Evolutionary conservation across 192 early-diverging fungal species (phyloP).

Genomic region (Jimgerdemannia flammicorona): DNA sequence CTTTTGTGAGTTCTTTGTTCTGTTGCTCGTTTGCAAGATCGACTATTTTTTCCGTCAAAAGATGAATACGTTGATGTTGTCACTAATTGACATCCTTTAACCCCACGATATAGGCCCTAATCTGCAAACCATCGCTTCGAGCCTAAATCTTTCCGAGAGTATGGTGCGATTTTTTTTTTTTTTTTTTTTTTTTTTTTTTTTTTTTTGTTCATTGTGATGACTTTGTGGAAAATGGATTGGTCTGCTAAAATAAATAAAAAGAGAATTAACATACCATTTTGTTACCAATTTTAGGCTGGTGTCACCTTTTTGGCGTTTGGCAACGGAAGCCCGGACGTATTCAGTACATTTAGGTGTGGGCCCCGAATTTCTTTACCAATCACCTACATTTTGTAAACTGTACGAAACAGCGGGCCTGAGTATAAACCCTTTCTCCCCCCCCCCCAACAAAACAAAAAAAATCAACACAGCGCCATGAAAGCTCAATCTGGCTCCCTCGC

Average conservation of each 20-base stretch:
- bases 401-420: no score
- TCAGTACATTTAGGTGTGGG: constrained; percentile 72
- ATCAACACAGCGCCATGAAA: constrained; percentile 49
- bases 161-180: constrained; percentile 39
- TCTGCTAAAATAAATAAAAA: no score
- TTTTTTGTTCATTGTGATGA: no score
- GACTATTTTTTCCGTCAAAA: no score
- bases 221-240: no score
- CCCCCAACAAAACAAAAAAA: background rate
- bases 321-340: constrained; percentile 91
- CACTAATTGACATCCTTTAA: no score
- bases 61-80: no score
- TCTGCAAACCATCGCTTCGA: constrained; percentile 70
- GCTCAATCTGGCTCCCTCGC: constrained; percentile 74
- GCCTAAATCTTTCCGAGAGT: constrained; percentile 77
- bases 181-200: background rate
- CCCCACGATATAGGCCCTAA: constrained; percentile 59
- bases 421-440: background rate
- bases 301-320: constrained; percentile 81
- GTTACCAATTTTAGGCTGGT: constrained; percentile 43
- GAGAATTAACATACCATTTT: no score
- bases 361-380: no score
- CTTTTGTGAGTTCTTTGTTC: constrained; percentile 51
- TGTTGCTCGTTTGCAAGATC: background rate
- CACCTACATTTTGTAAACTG: no score